phyloP scores from a whole-genome alignment of 1,139 yeast species.

The Lodderomyces jiufengensis region DNA sequence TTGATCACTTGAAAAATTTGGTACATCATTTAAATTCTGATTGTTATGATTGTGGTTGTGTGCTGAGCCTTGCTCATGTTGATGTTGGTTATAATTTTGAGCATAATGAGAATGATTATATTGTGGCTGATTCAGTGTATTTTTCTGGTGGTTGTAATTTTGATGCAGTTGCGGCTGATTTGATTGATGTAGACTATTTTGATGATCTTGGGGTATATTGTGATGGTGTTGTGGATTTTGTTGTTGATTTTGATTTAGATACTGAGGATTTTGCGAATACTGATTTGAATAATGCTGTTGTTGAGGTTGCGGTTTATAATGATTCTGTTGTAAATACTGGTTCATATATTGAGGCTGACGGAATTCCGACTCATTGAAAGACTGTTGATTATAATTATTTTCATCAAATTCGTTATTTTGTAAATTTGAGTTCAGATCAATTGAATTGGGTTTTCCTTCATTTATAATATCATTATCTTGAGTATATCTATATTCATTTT shows the following conservation, averaged over 20 bases:
- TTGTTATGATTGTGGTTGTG: neutral
- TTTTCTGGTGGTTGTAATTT: neutral
- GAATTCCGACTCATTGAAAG: neutral
- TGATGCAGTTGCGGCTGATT: neutral
- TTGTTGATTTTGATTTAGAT: too few relatives aligned
- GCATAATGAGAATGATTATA: neutral
- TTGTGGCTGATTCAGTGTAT: neutral
- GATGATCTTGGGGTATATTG: neutral
- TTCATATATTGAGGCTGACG: neutral
- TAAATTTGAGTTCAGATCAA: too few relatives aligned
- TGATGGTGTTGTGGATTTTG: too few relatives aligned
- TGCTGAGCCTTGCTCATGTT: neutral
- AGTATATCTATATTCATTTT: too few relatives aligned
- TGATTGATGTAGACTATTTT: neutral
- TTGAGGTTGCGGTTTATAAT: neutral
- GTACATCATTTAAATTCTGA: neutral
- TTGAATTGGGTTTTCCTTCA: too few relatives aligned
- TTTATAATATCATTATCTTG: too few relatives aligned
- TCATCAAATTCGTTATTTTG: too few relatives aligned
- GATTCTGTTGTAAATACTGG: neutral
- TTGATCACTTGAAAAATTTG: neutral
- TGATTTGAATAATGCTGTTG: constrained; percentile 1
- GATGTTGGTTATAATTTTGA: neutral
- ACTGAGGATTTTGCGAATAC: neutral
- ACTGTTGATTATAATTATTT: neutral